phyloP scores from a whole-genome alignment of 371 early-diverging fungal species.

The Apophysomyces ossiformis region DNA sequence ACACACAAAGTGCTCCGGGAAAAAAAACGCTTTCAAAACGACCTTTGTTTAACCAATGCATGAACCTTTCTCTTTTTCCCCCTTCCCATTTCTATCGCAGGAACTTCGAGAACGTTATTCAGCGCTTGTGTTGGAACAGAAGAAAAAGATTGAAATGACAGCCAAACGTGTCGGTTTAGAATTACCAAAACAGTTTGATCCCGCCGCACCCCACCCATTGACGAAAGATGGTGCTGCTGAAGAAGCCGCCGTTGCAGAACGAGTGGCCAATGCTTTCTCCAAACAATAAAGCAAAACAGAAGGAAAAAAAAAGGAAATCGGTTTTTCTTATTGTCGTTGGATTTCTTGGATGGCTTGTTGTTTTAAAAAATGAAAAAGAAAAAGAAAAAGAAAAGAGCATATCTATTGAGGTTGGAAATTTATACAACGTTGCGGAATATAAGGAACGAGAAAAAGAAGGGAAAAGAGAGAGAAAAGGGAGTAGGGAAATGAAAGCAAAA shows the following conservation, averaged over 20 bases:
- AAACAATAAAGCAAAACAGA: not conserved
- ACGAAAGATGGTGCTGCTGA: not conserved
- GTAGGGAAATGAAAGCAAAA: no score
- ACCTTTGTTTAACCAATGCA: no score
- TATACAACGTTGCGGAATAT: slow-evolving; percentile 1
- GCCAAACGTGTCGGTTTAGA: slow-evolving; percentile 55
- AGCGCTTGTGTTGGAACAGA: slow-evolving; percentile 51
- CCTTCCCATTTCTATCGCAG: slow-evolving; percentile 6
- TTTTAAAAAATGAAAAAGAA: not conserved
- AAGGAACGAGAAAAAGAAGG: not conserved
- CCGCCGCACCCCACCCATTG: slow-evolving; percentile 17
- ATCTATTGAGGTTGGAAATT: slow-evolving; percentile 2
- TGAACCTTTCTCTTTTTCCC: no score
- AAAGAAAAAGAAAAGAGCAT: not conserved
- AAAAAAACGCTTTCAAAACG: not conserved
- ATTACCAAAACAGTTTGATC: slow-evolving; percentile 47
- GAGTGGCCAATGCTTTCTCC: not conserved
- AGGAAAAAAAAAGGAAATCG: no score
- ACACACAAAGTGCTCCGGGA: no score
- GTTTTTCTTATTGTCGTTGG: no score
- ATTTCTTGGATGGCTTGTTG: not conserved
- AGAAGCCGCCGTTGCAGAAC: not conserved
- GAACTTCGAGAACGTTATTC: slow-evolving; percentile 49
- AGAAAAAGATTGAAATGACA: slow-evolving; percentile 49
- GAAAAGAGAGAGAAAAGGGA: no score